phyloP scores from a whole-genome alignment of 2,329 filamentous ascomycete genomes.

The Thielaviopsis euricoi region DNA sequence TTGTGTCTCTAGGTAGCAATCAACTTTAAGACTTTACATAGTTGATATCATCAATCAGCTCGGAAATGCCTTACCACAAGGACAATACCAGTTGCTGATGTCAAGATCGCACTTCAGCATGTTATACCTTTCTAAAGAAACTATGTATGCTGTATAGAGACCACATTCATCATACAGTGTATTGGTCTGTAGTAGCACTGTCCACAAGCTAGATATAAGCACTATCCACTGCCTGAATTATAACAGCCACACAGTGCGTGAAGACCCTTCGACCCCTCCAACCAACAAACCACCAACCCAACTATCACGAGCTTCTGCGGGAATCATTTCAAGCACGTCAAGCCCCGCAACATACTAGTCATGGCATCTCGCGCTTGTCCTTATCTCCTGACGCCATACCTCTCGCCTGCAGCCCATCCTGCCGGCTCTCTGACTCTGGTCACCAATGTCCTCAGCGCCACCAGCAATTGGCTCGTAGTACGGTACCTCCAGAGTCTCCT shows the following conservation, averaged over 20 bases:
- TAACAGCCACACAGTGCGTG: slow-evolving; percentile 2
- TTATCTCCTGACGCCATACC: slow-evolving; percentile 46
- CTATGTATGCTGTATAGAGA: no score
- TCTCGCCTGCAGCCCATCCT: slow-evolving; percentile 34
- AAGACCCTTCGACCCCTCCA: not conserved
- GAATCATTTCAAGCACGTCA: not conserved
- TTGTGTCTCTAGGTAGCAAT: no score
- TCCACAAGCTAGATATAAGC: no score
- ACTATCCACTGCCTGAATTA: no score
- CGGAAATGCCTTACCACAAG: no score
- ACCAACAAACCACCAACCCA: not conserved
- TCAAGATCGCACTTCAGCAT: no score
- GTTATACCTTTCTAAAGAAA: no score
- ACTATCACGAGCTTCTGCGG: not conserved
- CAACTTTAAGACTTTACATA: no score
- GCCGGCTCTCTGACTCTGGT: slow-evolving; percentile 45
- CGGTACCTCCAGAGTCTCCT: slow-evolving; percentile 32
- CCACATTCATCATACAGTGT: no score
- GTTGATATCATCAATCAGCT: no score
- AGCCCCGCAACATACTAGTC: not conserved
- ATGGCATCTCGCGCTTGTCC: slow-evolving; percentile 37
- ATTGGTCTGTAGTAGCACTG: no score
- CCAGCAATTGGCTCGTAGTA: slow-evolving; percentile 48
- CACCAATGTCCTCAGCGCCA: slow-evolving; percentile 49
- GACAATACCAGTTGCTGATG: no score